These are phyloP conservation scores for Collybiopsis luxurians DNA, from an alignment of 768 basidiomycete genomes.

Conservation along the genomic window DNA sequence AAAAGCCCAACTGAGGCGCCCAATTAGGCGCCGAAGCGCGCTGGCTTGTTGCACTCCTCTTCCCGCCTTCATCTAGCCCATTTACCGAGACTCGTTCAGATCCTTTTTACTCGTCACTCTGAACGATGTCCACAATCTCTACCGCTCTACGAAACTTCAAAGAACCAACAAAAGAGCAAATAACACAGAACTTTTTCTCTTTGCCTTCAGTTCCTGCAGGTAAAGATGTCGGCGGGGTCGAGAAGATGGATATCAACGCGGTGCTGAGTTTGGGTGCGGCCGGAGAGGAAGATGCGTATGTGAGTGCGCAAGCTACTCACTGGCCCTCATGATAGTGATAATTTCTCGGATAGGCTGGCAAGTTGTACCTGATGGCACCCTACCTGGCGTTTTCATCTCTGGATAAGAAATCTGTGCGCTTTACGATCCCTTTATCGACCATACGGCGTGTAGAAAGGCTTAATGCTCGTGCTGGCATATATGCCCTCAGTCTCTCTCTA, in stretches of 20 bases:
- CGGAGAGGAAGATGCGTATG: conserved; percentile 90
- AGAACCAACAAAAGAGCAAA: conserved; percentile 88
- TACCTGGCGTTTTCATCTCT: conserved; percentile 89
- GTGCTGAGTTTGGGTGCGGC: conserved; percentile 76
- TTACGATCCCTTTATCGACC: conserved; percentile 89
- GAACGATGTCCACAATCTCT: conserved; percentile 75
- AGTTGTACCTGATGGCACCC: conserved; percentile 83
- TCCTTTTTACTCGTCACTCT: too few relatives aligned
- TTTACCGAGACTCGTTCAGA: too few relatives aligned
- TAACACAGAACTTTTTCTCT: conserved; percentile 84
- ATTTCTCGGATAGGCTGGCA: conserved; percentile 67
- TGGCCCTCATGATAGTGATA: neutral
- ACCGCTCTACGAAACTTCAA: conserved; percentile 89
- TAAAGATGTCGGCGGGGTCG: conserved; percentile 27
- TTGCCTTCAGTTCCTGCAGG: conserved; percentile 43
- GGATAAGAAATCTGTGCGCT: conserved; percentile 89
- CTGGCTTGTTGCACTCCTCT: too few relatives aligned
- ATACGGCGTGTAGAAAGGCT: conserved; percentile 92
- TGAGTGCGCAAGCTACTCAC: conserved; percentile 41
- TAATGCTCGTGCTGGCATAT: conserved; percentile 91
- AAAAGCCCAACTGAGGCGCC: too few relatives aligned
- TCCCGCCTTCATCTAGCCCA: too few relatives aligned
- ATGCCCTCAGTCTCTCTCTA: conserved; percentile 90
- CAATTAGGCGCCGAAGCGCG: too few relatives aligned
- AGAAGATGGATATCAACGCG: conserved; percentile 86